Evolutionary conservation across 2,329 filamentous ascomycete species (phyloP).

Genomic region (Penicillium griseofulvum): DNA sequence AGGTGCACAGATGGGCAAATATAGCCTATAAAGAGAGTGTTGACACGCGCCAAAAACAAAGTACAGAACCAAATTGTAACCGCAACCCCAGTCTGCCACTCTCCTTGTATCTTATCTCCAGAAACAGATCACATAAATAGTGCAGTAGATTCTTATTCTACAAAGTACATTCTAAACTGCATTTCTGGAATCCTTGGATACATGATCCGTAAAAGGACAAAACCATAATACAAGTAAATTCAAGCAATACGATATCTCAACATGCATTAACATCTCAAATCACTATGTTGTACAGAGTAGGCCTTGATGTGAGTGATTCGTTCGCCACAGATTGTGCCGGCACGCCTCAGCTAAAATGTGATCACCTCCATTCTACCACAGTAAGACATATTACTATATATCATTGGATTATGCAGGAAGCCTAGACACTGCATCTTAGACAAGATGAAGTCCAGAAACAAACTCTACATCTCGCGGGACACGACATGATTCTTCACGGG

Average conservation of each 20-base stretch:
- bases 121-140: neutral
- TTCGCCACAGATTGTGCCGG: neutral
- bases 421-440: neutral
- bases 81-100: neutral
- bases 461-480: neutral
- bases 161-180: neutral
- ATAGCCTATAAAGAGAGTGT: neutral
- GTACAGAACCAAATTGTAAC: conserved; percentile 2
- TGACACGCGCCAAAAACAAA: conserved; percentile 1
- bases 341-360: conserved; percentile 1
- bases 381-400: neutral
- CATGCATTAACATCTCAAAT: neutral
- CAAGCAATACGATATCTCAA: neutral
- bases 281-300: neutral
- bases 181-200: neutral
- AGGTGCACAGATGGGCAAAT: neutral
- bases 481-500: conserved; percentile 2
- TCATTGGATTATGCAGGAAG: neutral
- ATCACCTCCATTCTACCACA: neutral
- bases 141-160: neutral
- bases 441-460: neutral
- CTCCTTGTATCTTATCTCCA: neutral
- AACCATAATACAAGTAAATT: neutral
- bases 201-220: neutral
- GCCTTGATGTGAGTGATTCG: neutral